Conservation (phyloP, 106 monocot genomes). For the Phalaenopsis aphrodite region DNA sequence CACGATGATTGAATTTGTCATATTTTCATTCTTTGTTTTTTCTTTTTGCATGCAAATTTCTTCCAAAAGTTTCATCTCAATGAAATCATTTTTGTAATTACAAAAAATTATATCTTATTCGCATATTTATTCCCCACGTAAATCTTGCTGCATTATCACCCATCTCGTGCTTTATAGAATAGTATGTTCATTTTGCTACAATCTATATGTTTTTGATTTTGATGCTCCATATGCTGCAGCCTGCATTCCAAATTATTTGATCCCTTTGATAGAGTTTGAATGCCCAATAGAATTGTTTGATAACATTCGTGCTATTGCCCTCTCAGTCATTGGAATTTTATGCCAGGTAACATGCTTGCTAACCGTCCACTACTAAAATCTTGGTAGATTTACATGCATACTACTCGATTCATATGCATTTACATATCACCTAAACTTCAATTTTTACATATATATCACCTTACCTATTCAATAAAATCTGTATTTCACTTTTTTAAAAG, state of each 20-base stretch:
- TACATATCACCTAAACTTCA: too few species aligned
- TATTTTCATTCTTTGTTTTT: background rate
- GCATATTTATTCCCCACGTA: background rate
- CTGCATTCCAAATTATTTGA: conserved; percentile 33
- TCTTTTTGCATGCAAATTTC: background rate
- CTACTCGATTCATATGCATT: too few species aligned
- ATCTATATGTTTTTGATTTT: background rate
- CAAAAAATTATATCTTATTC: background rate
- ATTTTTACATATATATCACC: too few species aligned
- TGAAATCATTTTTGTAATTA: background rate
- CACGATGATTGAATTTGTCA: background rate
- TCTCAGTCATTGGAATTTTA: conserved; percentile 55
- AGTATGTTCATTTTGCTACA: background rate
- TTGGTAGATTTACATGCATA: background rate
- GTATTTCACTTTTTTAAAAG: too few species aligned
- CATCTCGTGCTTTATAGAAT: background rate
- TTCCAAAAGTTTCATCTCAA: background rate
- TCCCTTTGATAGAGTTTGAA: conserved; percentile 35
- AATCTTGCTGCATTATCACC: background rate
- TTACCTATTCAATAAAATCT: too few species aligned
- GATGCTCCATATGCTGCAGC: conserved; percentile 15
- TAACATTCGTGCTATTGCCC: conserved; percentile 29
- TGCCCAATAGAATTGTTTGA: conserved; percentile 28
- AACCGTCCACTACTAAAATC: background rate
- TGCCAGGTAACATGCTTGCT: conserved; percentile 41